These are phyloP conservation scores for Paramecium biaurelia DNA, from an alignment of 73 alveolate genomes.

Conservation along the genomic window DNA sequence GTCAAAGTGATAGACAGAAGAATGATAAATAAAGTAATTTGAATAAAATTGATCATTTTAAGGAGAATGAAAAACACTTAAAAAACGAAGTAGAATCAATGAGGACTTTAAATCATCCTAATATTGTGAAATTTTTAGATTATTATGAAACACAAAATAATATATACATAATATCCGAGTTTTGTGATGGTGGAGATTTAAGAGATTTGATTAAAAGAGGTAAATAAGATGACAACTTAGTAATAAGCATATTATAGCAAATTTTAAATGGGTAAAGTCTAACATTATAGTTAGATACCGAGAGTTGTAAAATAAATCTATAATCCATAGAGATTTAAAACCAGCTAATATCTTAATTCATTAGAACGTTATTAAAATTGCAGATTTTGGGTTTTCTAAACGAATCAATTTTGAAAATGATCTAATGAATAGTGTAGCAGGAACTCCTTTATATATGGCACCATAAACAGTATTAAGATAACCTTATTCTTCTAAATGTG, in stretches of 20 bases:
- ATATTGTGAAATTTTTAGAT: conserved; percentile 16
- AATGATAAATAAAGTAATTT: conserved; percentile 12
- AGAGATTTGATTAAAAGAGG: conserved; percentile 23
- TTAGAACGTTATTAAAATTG: conserved; percentile 41
- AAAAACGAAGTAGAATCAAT: conserved; percentile 43
- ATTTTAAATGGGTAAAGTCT: conserved; percentile 8
- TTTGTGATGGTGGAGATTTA: conserved; percentile 49
- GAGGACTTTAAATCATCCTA: conserved; percentile 40
- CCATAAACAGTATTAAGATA: conserved; percentile 31
- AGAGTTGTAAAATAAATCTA: conserved; percentile 33
- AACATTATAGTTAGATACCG: background rate
- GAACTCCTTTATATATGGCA: conserved; percentile 58
- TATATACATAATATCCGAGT: conserved; percentile 6
- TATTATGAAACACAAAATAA: background rate
- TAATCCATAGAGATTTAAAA: conserved; percentile 59
- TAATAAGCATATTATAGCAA: background rate
- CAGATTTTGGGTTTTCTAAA: conserved; percentile 62
- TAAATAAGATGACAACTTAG: background rate
- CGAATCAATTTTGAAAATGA: conserved; percentile 2
- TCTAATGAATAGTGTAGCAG: conserved; percentile 49
- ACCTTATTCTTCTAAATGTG: conserved; percentile 57
- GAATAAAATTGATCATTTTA: background rate
- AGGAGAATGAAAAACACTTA: conserved; percentile 22
- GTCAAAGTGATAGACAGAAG: conserved; percentile 32
- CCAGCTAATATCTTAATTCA: conserved; percentile 61